These are phyloP conservation scores for Tricholomella constricta DNA, from an alignment of 768 basidiomycete genomes.

Conservation along the genomic window DNA sequence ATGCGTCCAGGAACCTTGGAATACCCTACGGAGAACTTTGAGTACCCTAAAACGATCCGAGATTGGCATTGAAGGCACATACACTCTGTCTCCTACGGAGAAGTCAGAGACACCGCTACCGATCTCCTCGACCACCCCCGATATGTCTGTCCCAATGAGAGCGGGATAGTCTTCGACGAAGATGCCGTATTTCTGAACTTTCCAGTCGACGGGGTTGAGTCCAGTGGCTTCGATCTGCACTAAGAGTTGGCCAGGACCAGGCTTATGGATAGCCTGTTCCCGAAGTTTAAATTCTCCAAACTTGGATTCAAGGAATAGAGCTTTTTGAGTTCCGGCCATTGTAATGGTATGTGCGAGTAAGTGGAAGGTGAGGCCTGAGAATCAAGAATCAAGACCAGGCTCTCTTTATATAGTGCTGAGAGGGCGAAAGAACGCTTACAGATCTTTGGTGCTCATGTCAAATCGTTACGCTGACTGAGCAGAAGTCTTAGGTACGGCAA, in stretches of 20 bases:
- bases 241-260: slow-evolving; percentile 40
- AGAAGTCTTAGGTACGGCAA: no score
- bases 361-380: background rate
- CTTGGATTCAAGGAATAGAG: slow-evolving; percentile 21
- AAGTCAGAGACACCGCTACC: slow-evolving; percentile 53
- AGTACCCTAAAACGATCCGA: no score
- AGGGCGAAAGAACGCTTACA: no score
- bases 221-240: slow-evolving; percentile 39
- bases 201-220: slow-evolving; percentile 55
- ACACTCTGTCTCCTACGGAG: slow-evolving; percentile 57
- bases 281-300: slow-evolving; percentile 17
- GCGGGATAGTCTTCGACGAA: slow-evolving; percentile 45
- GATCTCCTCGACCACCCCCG: slow-evolving; percentile 52
- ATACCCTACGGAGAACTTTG: slow-evolving; percentile 3
- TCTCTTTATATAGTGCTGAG: no score
- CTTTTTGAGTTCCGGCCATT: slow-evolving; percentile 24
- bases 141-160: slow-evolving; percentile 47
- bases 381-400: background rate
- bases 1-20: slow-evolving; percentile 9
- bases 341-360: background rate
- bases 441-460: no score
- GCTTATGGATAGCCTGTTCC: slow-evolving; percentile 19
- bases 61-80: slow-evolving; percentile 19
- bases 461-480: no score
- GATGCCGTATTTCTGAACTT: slow-evolving; percentile 41